Percentiles rank a stretch among this genome's conserved stretches.
Evolutionary conservation across 1,139 yeast genomes (phyloP).

Genomic region (Chernovozyma sophiae-reginae): DNA sequence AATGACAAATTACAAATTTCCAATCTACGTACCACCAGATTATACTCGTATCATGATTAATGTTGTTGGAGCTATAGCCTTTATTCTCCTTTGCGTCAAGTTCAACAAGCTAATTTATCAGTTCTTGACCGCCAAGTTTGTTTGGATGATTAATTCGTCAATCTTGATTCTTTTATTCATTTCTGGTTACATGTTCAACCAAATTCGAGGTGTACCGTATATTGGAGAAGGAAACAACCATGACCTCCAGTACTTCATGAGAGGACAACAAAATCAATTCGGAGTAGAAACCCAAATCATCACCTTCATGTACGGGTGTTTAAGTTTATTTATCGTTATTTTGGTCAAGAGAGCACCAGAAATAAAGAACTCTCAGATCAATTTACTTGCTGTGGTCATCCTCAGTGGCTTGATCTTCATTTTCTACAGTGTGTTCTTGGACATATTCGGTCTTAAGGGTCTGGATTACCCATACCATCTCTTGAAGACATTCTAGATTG

Average conservation of each 20-base stretch:
- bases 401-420: constrained; percentile 41
- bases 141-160: constrained; percentile 67
- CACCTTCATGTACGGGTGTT: constrained; percentile 56
- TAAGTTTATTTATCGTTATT: constrained; percentile 47
- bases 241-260: constrained; percentile 53
- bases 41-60: constrained; percentile 48
- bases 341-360: constrained; percentile 48
- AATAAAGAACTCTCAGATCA: constrained; percentile 37
- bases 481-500: constrained; percentile 22
- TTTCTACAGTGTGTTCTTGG: constrained; percentile 51
- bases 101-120: constrained; percentile 32
- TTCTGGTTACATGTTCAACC: constrained; percentile 91
- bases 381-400: constrained; percentile 39
- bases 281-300: constrained; percentile 82
- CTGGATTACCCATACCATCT: constrained; percentile 59
- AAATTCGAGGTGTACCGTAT: constrained; percentile 74
- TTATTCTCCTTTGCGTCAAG: constrained; percentile 16
- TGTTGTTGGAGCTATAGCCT: constrained; percentile 28
- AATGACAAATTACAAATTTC: constrained; percentile 41
- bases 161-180: constrained; percentile 66
- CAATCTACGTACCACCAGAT: constrained; percentile 53
- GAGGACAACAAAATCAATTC: constrained; percentile 69
- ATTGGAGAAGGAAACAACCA: constrained; percentile 57
- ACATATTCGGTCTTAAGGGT: constrained; percentile 55
- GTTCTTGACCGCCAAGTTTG: constrained; percentile 23